Percentiles rank a stretch among this genome's conserved stretches.
phyloP scores from a whole-genome alignment of 768 basidiomycete species.

The Calocera viscosa region DNA sequence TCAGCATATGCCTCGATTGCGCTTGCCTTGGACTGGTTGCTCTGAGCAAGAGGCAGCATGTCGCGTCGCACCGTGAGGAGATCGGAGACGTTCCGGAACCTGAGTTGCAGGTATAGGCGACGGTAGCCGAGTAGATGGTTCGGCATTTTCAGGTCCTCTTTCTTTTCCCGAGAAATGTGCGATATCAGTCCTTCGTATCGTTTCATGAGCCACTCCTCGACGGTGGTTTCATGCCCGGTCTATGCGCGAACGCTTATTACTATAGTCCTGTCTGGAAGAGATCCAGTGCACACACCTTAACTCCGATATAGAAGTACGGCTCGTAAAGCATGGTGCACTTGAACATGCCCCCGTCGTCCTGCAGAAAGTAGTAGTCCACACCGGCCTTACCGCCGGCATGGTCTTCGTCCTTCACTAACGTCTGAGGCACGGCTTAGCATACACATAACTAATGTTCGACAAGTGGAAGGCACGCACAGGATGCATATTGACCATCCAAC shows the following conservation, averaged over 20 bases:
- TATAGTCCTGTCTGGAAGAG: conserved; percentile 4
- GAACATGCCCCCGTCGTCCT: conserved; percentile 94
- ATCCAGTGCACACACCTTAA: conserved; percentile 50
- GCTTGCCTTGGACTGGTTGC: conserved; percentile 83
- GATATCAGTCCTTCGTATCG: conserved; percentile 78
- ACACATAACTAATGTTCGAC: background rate
- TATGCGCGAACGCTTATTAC: conserved; percentile 26
- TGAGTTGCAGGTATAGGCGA: conserved; percentile 74
- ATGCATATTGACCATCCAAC: conserved; percentile 99
- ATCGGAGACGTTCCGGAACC: conserved; percentile 88
- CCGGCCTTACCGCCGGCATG: conserved; percentile 75
- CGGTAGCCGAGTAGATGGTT: conserved; percentile 96
- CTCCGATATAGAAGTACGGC: conserved; percentile 86
- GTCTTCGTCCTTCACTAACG: conserved; percentile 72
- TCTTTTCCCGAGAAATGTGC: conserved; percentile 66
- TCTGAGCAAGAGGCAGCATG: conserved; percentile 73
- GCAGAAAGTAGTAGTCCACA: conserved; percentile 93
- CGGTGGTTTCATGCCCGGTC: conserved; percentile 72
- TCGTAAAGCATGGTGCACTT: conserved; percentile 87
- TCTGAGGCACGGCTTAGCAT: conserved; percentile 35
- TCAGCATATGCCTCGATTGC: conserved; percentile 98
- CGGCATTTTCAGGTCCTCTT: conserved; percentile 89
- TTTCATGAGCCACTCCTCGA: conserved; percentile 94
- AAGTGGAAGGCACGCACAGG: conserved; percentile 47
- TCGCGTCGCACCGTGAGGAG: conserved; percentile 79